These are phyloP conservation scores for Curvularia spicifera DNA, from an alignment of 2,329 filamentous ascomycete genomes.

Conservation along the genomic window DNA sequence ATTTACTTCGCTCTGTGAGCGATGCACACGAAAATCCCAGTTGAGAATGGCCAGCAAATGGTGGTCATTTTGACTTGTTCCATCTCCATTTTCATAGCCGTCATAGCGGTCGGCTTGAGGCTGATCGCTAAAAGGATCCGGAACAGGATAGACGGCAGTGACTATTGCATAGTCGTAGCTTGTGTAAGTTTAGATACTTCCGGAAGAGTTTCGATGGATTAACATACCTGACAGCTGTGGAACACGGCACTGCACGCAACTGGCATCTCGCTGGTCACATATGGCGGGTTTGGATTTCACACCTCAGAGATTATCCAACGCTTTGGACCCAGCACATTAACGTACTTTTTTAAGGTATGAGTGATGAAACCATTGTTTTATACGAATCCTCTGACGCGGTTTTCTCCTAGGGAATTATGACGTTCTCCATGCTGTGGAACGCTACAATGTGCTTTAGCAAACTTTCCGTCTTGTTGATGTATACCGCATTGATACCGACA, in stretches of 20 bases:
- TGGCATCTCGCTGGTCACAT: conserved; percentile 24
- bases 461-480: conserved; percentile 30
- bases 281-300: conserved; percentile 33
- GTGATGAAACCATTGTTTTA: background rate
- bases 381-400: background rate
- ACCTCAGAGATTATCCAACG: conserved; percentile 19
- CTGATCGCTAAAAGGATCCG: conserved; percentile 18
- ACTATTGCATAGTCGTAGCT: conserved; percentile 23
- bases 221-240: conserved; percentile 14
- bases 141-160: conserved; percentile 19
- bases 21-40: conserved; percentile 8
- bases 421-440: conserved; percentile 31
- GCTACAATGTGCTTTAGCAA: conserved; percentile 29
- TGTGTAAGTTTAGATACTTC: conserved; percentile 5
- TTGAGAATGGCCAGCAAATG: conserved; percentile 21
- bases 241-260: conserved; percentile 28
- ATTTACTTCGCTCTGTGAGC: background rate
- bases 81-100: conserved; percentile 20
- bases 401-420: conserved; percentile 21
- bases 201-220: background rate
- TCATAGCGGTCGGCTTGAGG: conserved; percentile 18
- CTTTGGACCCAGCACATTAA: conserved; percentile 24
- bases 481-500: conserved; percentile 22
- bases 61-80: conserved; percentile 13
- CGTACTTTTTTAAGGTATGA: conserved; percentile 30